phyloP scores from a whole-genome alignment of 192 early-diverging fungal species.

The Backusella australiensis region DNA sequence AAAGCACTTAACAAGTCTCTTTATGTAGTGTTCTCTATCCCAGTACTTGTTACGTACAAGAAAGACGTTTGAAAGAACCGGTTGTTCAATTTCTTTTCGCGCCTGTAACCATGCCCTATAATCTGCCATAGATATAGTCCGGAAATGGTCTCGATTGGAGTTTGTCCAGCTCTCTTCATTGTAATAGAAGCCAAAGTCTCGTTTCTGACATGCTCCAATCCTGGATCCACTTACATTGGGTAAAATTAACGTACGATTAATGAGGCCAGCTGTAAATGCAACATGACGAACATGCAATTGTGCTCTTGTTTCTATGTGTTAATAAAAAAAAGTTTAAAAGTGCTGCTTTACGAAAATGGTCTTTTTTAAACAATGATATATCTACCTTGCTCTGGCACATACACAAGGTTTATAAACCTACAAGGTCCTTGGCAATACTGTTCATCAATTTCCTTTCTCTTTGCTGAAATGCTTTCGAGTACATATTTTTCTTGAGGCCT shows the following conservation, averaged over 20 bases:
- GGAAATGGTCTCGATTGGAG: slow-evolving; percentile 19
- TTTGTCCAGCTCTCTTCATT: slow-evolving; percentile 15
- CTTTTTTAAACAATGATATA: not conserved
- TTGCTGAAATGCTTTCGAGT: not conserved
- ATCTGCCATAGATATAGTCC: slow-evolving; percentile 23
- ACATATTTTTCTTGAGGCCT: not conserved
- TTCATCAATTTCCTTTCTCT: slow-evolving; percentile 18
- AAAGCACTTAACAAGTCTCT: not conserved
- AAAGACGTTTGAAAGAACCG: slow-evolving; percentile 16
- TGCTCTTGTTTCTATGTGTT: slow-evolving; percentile 33
- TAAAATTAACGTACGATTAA: slow-evolving; percentile 33
- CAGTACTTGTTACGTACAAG: slow-evolving; percentile 3
- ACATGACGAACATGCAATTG: slow-evolving; percentile 35
- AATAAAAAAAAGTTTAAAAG: not conserved
- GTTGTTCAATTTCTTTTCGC: slow-evolving; percentile 11
- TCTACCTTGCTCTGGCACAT: slow-evolving; percentile 36
- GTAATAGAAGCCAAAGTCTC: slow-evolving; percentile 37
- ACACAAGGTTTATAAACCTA: slow-evolving; percentile 27
- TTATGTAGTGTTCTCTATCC: not conserved
- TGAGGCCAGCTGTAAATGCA: slow-evolving; percentile 18
- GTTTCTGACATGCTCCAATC: slow-evolving; percentile 26
- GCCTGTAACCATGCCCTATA: slow-evolving; percentile 26
- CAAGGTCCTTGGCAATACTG: slow-evolving; percentile 35
- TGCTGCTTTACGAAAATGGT: not conserved
- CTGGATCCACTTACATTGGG: slow-evolving; percentile 32